Conservation (phyloP, 257 asterid genomes). For the Solanum ahanhuiri region DNA sequence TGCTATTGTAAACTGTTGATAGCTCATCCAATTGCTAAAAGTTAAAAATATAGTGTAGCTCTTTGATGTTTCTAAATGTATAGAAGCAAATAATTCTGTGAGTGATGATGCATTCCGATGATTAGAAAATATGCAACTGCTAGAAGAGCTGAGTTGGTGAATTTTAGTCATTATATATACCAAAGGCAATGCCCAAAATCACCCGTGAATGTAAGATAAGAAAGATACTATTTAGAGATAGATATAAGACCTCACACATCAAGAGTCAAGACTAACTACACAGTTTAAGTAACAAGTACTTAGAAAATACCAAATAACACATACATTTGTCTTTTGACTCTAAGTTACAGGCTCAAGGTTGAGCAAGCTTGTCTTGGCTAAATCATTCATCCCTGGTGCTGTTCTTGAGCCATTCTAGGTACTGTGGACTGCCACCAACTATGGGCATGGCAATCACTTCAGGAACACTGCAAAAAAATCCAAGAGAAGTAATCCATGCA, state of each 20-base stretch:
- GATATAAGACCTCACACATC: neutral
- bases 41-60: neutral
- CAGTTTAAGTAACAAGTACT: neutral
- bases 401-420: constrained; percentile 85
- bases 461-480: constrained; percentile 48
- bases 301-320: neutral
- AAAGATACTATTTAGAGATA: neutral
- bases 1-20: neutral
- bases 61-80: neutral
- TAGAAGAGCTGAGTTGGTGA: neutral
- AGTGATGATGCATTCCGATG: neutral
- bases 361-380: neutral
- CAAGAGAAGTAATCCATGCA: neutral
- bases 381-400: constrained; percentile 42
- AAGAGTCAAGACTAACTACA: neutral
- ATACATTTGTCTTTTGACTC: neutral
- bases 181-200: neutral
- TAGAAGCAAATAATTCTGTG: neutral
- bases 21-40: neutral
- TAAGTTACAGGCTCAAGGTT: neutral
- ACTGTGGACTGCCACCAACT: constrained; percentile 62
- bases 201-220: neutral
- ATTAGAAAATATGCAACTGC: neutral
- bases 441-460: constrained; percentile 93
- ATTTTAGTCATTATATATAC: neutral